These are phyloP conservation scores for Candida insectalens DNA, from an alignment of 805 yeast species.

Conservation along the genomic window DNA sequence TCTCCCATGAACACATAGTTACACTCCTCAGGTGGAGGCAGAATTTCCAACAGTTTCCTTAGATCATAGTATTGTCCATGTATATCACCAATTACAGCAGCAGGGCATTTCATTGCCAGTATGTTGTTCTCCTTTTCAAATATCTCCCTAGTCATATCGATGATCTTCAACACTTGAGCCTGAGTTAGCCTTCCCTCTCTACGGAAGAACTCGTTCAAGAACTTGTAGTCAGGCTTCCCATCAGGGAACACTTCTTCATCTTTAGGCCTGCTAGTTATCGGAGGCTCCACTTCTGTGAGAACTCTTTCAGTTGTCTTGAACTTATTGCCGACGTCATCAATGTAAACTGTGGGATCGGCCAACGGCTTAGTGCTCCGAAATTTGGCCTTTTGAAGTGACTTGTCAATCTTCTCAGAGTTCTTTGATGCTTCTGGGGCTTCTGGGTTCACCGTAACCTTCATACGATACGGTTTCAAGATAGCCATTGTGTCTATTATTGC, in stretches of 20 bases:
- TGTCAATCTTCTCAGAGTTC: constrained; percentile 49
- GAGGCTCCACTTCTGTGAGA: constrained; percentile 49
- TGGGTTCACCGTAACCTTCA: background rate
- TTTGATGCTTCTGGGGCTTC: constrained; percentile 6
- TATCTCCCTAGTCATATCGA: constrained; percentile 51
- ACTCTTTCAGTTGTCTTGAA: constrained; percentile 44
- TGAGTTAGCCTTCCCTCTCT: constrained; percentile 74
- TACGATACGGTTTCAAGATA: background rate
- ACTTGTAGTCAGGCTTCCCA: constrained; percentile 63
- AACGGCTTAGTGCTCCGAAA: constrained; percentile 23
- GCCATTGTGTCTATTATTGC: too few species aligned
- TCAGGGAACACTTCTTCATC: constrained; percentile 58
- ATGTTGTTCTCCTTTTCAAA: constrained; percentile 69
- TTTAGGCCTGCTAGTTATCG: constrained; percentile 53
- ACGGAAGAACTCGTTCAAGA: constrained; percentile 63
- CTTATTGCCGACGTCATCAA: constrained; percentile 2
- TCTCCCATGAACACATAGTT: constrained; percentile 89
- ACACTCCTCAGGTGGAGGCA: constrained; percentile 67
- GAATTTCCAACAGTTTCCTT: constrained; percentile 82
- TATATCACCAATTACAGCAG: constrained; percentile 91
- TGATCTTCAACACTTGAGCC: constrained; percentile 58
- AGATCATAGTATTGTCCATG: constrained; percentile 96
- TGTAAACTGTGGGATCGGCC: constrained; percentile 1
- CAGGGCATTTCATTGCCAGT: constrained; percentile 77
- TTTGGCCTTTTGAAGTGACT: constrained; percentile 53